phyloP scores from a whole-genome alignment of 2,329 filamentous ascomycete species.

The Arthrinium phaeospermum region DNA sequence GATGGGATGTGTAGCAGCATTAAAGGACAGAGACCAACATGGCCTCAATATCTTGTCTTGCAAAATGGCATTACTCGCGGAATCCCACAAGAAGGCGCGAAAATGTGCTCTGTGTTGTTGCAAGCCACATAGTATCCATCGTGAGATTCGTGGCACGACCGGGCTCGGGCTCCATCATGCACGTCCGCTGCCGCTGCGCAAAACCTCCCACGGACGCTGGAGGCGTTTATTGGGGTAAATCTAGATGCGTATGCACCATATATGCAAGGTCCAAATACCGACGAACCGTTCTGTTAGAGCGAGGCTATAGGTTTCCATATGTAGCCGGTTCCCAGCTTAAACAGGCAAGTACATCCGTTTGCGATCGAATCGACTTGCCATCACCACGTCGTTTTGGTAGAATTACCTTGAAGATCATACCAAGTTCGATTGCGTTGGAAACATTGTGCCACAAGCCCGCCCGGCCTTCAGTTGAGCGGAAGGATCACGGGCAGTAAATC shows the following conservation, averaged over 20 bases:
- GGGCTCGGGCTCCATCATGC: not conserved
- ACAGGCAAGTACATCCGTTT: conserved; percentile 2
- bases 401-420: not conserved
- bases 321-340: not conserved
- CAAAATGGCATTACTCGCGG: not conserved
- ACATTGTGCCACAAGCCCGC: not conserved
- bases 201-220: not conserved
- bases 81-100: not conserved
- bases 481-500: not conserved
- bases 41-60: not conserved
- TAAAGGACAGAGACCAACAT: not conserved
- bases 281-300: conserved; percentile 9
- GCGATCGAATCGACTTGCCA: not conserved
- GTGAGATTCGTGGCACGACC: not conserved
- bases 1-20: not conserved
- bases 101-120: not conserved
- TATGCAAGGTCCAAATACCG: conserved; percentile 15
- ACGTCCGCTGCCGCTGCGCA: not conserved
- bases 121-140: not conserved
- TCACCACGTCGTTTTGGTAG: not conserved
- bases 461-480: not conserved
- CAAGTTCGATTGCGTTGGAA: not conserved
- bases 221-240: conserved; percentile 10
- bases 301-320: not conserved
- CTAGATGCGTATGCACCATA: conserved; percentile 15